phyloP scores from a whole-genome alignment of 768 basidiomycete genomes.

The Lactifluus echinatus region DNA sequence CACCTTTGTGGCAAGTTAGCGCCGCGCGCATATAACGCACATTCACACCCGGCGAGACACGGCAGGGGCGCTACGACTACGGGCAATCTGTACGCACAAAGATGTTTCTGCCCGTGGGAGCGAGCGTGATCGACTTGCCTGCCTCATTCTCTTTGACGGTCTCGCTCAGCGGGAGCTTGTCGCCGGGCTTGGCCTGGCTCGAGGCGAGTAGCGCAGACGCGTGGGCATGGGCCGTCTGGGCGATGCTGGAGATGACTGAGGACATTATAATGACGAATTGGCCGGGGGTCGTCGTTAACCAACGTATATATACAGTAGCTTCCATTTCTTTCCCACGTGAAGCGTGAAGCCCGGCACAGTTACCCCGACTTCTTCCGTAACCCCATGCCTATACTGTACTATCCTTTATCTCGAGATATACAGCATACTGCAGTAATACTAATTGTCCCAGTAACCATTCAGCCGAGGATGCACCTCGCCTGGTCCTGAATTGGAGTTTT shows the following conservation, averaged over 20 bases:
- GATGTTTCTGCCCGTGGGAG: conserved; percentile 13
- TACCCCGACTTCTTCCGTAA: too few relatives aligned
- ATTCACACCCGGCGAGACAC: not conserved
- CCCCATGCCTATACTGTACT: too few relatives aligned
- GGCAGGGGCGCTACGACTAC: not conserved
- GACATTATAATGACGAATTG: conserved; percentile 13
- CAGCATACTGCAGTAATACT: too few relatives aligned
- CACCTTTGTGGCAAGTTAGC: not conserved
- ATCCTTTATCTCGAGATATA: too few relatives aligned
- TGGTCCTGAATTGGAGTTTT: too few relatives aligned
- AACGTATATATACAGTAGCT: too few relatives aligned
- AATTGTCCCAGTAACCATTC: too few relatives aligned
- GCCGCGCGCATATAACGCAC: not conserved
- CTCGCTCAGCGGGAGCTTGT: conserved; percentile 14
- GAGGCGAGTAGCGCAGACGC: conserved; percentile 5
- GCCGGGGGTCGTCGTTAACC: too few relatives aligned
- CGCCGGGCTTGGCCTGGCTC: conserved; percentile 13
- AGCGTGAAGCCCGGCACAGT: too few relatives aligned
- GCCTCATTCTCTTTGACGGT: conserved; percentile 17
- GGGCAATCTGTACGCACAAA: conserved; percentile 7
- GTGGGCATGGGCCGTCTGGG: conserved; percentile 15
- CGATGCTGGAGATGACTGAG: not conserved
- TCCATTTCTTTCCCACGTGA: too few relatives aligned
- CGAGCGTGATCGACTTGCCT: not conserved
- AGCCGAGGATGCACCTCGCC: too few relatives aligned